Conservation (phyloP, 2,329 filamentous ascomycete genomes). For the Botrytis aclada region DNA sequence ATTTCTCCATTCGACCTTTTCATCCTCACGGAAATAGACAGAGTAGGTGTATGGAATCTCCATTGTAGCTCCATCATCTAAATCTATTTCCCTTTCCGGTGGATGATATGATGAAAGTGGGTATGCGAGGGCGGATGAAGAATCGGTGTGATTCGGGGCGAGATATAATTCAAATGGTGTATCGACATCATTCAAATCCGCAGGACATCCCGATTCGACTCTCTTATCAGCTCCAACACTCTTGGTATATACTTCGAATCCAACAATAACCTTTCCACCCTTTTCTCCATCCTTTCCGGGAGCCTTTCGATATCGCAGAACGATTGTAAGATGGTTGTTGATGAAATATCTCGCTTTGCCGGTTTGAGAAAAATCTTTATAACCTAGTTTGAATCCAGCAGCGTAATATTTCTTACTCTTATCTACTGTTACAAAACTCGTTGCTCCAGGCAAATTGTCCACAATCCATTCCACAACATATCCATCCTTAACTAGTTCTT, state of each 20-base stretch:
- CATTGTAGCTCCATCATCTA: slow-evolving; percentile 62
- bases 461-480: slow-evolving; percentile 94
- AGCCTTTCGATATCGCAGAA: slow-evolving; percentile 73
- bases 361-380: slow-evolving; percentile 60
- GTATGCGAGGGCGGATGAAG: slow-evolving; percentile 47
- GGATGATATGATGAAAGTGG: slow-evolving; percentile 57
- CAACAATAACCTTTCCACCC: slow-evolving; percentile 77
- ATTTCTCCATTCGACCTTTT: slow-evolving; percentile 74
- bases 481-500: slow-evolving; percentile 69
- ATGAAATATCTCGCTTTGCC: slow-evolving; percentile 67
- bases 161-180: slow-evolving; percentile 68
- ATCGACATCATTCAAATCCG: slow-evolving; percentile 60
- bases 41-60: slow-evolving; percentile 84
- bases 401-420: slow-evolving; percentile 85
- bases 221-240: slow-evolving; percentile 65
- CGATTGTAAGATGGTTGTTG: slow-evolving; percentile 85
- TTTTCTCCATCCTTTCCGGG: slow-evolving; percentile 64
- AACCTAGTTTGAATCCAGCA: slow-evolving; percentile 84
- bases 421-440: slow-evolving; percentile 83
- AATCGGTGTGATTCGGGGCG: slow-evolving; percentile 57
- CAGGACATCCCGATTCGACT: slow-evolving; percentile 63
- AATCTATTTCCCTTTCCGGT: slow-evolving; percentile 51
- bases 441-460: slow-evolving; percentile 85
- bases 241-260: slow-evolving; percentile 88
- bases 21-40: slow-evolving; percentile 83